Percentiles rank a stretch among this genome's conserved stretches.
phyloP scores from a whole-genome alignment of 345 rosid species.

The Euphorbia pulcherrima region DNA sequence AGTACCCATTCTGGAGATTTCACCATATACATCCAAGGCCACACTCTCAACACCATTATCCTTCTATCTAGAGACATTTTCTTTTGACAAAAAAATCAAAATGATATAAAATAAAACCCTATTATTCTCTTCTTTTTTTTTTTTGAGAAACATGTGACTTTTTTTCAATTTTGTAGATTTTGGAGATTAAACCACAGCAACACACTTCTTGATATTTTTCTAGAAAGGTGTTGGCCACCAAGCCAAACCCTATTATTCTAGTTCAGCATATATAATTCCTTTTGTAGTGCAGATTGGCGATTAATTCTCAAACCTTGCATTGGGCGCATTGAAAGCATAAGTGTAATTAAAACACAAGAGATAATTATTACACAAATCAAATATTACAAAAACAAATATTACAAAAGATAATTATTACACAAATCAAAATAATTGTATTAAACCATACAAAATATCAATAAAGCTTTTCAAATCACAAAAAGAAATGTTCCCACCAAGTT shows the following conservation, averaged over 20 bases:
- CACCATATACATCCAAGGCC: background rate
- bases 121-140: no score
- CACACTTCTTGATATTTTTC: no score
- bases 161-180: no score
- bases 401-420: slow-evolving; percentile 6
- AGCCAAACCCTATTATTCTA: slow-evolving; percentile 6
- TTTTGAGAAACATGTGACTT: no score
- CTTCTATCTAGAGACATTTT: no score
- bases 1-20: background rate
- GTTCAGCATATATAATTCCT: slow-evolving; percentile 10
- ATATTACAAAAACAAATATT: slow-evolving; percentile 7
- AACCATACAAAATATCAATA: slow-evolving; percentile 34
- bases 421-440: slow-evolving; percentile 20
- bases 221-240: no score
- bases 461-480: slow-evolving; percentile 33
- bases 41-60: background rate
- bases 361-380: slow-evolving; percentile 48
- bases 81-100: no score
- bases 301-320: slow-evolving; percentile 28
- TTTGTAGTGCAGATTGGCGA: slow-evolving; percentile 14
- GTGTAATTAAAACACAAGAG: slow-evolving; percentile 53
- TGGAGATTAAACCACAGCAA: no score
- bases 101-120: background rate
- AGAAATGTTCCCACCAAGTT: slow-evolving; percentile 48
- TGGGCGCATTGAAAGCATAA: slow-evolving; percentile 37